phyloP scores from a whole-genome alignment of 2,329 filamentous ascomycete genomes.

The Diaporthe sp. region DNA sequence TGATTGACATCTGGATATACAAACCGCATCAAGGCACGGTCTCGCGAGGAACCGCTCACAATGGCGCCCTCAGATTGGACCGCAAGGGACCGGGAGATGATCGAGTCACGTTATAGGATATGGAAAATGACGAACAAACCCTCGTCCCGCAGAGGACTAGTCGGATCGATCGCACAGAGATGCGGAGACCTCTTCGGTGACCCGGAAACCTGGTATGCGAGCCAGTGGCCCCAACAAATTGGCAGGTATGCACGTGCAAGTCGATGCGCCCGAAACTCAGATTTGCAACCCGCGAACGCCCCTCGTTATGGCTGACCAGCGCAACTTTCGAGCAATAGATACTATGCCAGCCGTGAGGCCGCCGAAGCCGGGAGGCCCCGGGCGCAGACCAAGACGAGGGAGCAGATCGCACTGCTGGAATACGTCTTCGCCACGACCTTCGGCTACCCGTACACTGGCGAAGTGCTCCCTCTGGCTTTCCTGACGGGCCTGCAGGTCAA shows the following conservation, averaged over 20 bases:
- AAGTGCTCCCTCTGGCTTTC: not conserved
- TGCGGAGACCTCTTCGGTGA: not conserved
- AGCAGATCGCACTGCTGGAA: not conserved
- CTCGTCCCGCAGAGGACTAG: not conserved
- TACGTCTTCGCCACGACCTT: not conserved
- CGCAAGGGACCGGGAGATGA: not conserved
- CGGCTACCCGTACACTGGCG: not conserved
- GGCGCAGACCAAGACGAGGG: not conserved
- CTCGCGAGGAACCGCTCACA: no score
- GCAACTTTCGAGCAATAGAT: not conserved
- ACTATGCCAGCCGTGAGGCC: not conserved
- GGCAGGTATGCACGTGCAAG: not conserved
- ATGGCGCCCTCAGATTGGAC: not conserved
- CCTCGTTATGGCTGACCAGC: no score
- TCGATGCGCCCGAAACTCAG: no score
- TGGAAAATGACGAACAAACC: not conserved
- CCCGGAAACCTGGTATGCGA: not conserved
- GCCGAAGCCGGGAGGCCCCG: not conserved
- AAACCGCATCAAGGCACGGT: no score
- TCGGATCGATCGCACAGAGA: not conserved
- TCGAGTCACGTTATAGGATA: not conserved
- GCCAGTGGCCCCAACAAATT: not conserved
- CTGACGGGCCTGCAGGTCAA: not conserved
- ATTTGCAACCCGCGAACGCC: no score
- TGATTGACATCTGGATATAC: no score